These are phyloP conservation scores for Pycnococcus provasolii DNA, from an alignment of 139 green algal genomes.

Conservation along the genomic window DNA sequence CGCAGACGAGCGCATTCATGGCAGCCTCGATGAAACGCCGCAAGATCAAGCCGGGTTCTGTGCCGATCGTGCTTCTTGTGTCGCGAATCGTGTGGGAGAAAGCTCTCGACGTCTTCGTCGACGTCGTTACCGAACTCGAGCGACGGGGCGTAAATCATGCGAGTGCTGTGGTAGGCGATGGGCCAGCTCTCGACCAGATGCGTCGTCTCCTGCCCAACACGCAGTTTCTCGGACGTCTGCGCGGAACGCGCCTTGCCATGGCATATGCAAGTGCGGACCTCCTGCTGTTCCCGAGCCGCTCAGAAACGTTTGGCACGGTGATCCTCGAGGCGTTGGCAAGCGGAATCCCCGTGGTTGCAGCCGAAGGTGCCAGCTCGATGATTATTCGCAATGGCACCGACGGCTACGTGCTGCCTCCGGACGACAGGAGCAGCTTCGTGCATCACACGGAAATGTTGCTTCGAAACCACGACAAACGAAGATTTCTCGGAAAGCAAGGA, in stretches of 20 bases:
- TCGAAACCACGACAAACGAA: too few species aligned
- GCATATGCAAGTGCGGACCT: constrained; percentile 16
- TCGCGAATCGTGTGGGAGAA: constrained; percentile 21
- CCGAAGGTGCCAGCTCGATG: background rate
- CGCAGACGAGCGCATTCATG: too few species aligned
- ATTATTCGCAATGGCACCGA: too few species aligned
- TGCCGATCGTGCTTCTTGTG: constrained; percentile 2
- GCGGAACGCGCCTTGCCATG: background rate
- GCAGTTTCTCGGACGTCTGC: constrained; percentile 3
- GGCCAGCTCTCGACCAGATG: background rate
- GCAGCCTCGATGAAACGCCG: too few species aligned
- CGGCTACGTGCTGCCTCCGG: too few species aligned
- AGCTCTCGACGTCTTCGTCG: constrained; percentile 7
- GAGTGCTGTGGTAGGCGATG: constrained; percentile 14
- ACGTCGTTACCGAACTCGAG: constrained; percentile 1
- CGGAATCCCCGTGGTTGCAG: constrained; percentile 7
- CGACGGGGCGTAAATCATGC: background rate
- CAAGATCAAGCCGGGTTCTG: too few species aligned
- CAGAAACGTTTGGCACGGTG: constrained; percentile 19
- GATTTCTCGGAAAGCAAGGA: too few species aligned
- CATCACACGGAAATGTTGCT: too few species aligned
- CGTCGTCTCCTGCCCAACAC: constrained; percentile 1
- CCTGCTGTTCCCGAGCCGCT: constrained; percentile 11
- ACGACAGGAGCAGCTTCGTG: too few species aligned
- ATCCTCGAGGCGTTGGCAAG: constrained; percentile 14